Base-by-base conservation (phyloP, 2,329 filamentous ascomycete species). In the Fusarium staphyleae region DNA sequence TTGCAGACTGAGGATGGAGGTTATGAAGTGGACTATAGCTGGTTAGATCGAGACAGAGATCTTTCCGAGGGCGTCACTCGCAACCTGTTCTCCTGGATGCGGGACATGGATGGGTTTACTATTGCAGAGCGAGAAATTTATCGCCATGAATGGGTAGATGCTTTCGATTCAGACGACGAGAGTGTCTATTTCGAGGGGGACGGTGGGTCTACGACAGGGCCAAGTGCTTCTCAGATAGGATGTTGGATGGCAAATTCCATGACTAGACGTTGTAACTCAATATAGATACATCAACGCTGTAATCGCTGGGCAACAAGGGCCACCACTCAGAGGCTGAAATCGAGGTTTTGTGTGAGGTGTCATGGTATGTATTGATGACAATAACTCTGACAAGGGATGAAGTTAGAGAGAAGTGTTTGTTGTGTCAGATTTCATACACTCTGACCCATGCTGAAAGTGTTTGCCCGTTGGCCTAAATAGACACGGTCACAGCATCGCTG, bases 121-220 rank as follows among this genome's bases (percentile, higher is more conserved):
- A 26, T 51, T 48, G 50, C 46, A 11, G 55, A 57, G 37, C 50
- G 55, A 35, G 46, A 40, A 3, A 51, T 57, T 26, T 55, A 51
- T 33, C 33, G 19, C 2, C 51, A 57, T n/a, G 51, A 57, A 10
- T 57, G 51, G 51, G 19, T 57, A 28, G 46, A 57, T 18, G 13
- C 1, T 24, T 57, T 44, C 7, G 39, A 48, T 39, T 57, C 39
- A 7, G 47, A 55, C 16, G 49, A 52, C 44, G 45, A 53, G 36
- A 47, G 54, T 2, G 15, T 43, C 13, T 5, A 42, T 24, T 37
- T 40, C 2, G 53, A 46, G 16, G 48, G 40, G 11, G 40, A 46
- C 13, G 48, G 48, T 5, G 3, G 14, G 12, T 56, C 53, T 11
- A 43, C 40, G 6, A 35, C 12, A 32, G 29, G 49, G 11, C 16